phyloP scores from a whole-genome alignment of 306 rosid genomes.

The Citrullus colocynthis region DNA sequence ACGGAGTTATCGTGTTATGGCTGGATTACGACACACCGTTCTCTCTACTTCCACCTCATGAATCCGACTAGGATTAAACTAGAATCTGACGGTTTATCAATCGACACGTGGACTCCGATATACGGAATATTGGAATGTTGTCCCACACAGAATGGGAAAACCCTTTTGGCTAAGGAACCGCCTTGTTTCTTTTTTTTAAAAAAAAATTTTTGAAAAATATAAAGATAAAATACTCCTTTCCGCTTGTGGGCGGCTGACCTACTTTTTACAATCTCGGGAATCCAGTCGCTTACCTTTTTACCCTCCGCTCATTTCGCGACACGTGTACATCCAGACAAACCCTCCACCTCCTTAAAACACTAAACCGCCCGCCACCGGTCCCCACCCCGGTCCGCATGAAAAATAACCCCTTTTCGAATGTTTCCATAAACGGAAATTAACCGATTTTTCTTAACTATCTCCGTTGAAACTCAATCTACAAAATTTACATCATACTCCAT shows the following conservation, averaged over 20 bases:
- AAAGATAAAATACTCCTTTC: background rate
- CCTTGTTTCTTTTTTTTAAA: background rate
- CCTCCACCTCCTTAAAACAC: background rate
- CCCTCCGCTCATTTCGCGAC: background rate
- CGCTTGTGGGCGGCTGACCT: constrained; percentile 68
- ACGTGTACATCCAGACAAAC: constrained; percentile 22
- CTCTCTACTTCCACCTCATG: background rate
- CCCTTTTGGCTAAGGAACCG: constrained; percentile 28
- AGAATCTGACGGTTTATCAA: background rate
- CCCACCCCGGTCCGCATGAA: constrained; percentile 14
- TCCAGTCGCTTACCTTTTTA: constrained; percentile 29
- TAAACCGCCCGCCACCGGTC: constrained; percentile 24
- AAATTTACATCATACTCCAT: no score
- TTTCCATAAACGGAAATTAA: background rate
- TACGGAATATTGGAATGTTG: background rate
- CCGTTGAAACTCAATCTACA: no score
- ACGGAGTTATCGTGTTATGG: background rate
- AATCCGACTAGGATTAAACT: background rate
- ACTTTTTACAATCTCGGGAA: constrained; percentile 30
- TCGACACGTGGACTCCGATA: background rate
- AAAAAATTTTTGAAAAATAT: background rate
- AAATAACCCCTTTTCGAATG: background rate
- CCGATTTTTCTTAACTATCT: background rate
- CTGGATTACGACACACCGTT: background rate
- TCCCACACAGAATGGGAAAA: constrained; percentile 10